Evolutionary conservation across 2,329 filamentous ascomycete genomes (phyloP), one percentile per base, ranked within the genome.

Genomic region (Alternaria alternata): DNA sequence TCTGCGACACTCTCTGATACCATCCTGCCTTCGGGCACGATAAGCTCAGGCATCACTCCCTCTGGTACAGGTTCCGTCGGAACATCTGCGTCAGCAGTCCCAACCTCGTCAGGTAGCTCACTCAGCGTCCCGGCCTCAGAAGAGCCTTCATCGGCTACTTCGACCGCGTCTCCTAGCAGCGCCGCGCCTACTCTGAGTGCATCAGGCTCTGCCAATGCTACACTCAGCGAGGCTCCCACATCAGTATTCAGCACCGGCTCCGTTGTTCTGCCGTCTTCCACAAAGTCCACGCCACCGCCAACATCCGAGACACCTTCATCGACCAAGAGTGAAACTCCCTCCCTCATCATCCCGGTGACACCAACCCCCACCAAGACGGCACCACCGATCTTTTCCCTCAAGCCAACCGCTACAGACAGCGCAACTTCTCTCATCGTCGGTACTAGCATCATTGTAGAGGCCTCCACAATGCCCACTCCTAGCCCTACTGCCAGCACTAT

Each of bases 361-460:
- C 62, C 72, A 14, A 65, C 66, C 3, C 24, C 44, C 30, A 68
- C 71, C 8, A 65, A 67, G 57, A 69, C 59, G 38, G 61, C 72
- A 20, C 70, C 72, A 6, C 70, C 77, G 5, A 71, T 74, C 8
- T 70, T 76, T 4, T 81, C 81, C n/a, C 79, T 85, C n/a, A 59
- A 70, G 11, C 77, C 82, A 1, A 85, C 79, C 11, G 82, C 80
- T 16, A 82, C 81, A 9, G 78, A 85, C 66, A 78, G 77, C 22
- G 77, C 76, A 7, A 84, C 80, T 28, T 74, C 70, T 39, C 74
- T 79, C 55, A 85, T 83, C 80, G 76, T 90, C 24, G 87, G 88
- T 0, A 85, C 87, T 0, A 89, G 87, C 20, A 87, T 91, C 51
- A 79, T 89, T 14, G 82, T 87, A 42, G 86, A 87, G 68, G 79